These are phyloP conservation scores for Populus alba DNA, from an alignment of 345 rosid genomes.

Conservation along the genomic window DNA sequence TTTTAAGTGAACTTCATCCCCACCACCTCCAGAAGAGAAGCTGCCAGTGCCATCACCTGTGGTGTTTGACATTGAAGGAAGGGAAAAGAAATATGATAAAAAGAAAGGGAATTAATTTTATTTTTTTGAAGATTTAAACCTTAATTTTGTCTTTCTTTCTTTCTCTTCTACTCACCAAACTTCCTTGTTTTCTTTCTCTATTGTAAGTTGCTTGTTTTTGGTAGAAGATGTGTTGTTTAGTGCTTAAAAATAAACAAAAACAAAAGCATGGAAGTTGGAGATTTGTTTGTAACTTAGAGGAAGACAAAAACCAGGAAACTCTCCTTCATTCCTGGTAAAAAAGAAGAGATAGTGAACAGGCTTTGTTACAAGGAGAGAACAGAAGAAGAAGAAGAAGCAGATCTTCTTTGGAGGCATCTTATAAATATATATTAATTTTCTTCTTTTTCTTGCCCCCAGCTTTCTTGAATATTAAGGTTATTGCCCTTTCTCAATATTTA, in stretches of 20 bases:
- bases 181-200: slow-evolving; percentile 18
- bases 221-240: not conserved
- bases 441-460: slow-evolving; percentile 5
- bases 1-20: slow-evolving; percentile 22
- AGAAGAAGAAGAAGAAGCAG: slow-evolving; percentile 13
- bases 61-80: slow-evolving; percentile 39
- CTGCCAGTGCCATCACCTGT: slow-evolving; percentile 30
- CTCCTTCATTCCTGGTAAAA: slow-evolving; percentile 35
- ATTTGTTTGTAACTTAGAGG: slow-evolving; percentile 23
- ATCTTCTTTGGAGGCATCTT: slow-evolving; percentile 19
- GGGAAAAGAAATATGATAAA: not conserved
- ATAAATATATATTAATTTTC: not conserved
- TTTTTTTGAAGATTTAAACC: not conserved
- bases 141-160: slow-evolving; percentile 8
- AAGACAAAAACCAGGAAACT: slow-evolving; percentile 40
- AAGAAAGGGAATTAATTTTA: not conserved
- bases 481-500: slow-evolving; percentile 13
- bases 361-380: not conserved
- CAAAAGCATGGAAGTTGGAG: slow-evolving; percentile 15
- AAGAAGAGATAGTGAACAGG: not conserved
- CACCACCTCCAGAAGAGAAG: slow-evolving; percentile 34
- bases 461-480: slow-evolving; percentile 2
- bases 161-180: slow-evolving; percentile 22
- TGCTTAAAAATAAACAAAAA: not conserved
- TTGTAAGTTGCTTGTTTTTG: slow-evolving; percentile 2